These are phyloP conservation scores for Geranium rotundifolium DNA, from an alignment of 345 rosid genomes.

Conservation along the genomic window DNA sequence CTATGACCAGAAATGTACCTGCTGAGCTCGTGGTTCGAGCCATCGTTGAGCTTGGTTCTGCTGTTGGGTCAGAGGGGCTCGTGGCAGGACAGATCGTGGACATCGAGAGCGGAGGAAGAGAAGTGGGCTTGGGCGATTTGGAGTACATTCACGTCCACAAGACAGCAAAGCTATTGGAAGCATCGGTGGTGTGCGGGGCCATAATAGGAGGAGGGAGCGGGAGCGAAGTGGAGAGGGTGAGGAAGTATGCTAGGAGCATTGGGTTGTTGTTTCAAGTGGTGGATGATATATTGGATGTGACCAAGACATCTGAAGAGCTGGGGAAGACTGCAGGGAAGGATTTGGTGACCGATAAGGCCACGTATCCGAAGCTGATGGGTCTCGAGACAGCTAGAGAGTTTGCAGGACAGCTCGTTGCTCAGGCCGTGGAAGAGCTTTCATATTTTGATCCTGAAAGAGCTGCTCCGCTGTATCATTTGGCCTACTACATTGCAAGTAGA, in stretches of 20 bases:
- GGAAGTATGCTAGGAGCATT: slow-evolving; percentile 22
- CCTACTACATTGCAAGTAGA: slow-evolving; percentile 19
- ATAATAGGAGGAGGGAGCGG: slow-evolving; percentile 23
- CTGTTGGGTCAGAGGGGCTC: slow-evolving; percentile 35
- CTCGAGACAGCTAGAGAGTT: slow-evolving; percentile 20
- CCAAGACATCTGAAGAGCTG: slow-evolving; percentile 20
- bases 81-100: slow-evolving; percentile 53
- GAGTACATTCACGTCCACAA: slow-evolving; percentile 32
- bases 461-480: slow-evolving; percentile 21
- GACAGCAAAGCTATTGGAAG: slow-evolving; percentile 31
- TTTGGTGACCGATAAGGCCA: slow-evolving; percentile 23
- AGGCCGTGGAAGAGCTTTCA: slow-evolving; percentile 23
- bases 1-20: slow-evolving; percentile 12
- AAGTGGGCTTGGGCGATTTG: slow-evolving; percentile 17
- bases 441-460: slow-evolving; percentile 21
- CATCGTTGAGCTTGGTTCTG: slow-evolving; percentile 32
- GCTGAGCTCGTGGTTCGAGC: slow-evolving; percentile 28
- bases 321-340: slow-evolving; percentile 36
- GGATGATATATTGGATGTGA: slow-evolving; percentile 26
- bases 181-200: slow-evolving; percentile 26
- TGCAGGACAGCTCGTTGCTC: slow-evolving; percentile 14
- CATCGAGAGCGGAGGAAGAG: slow-evolving; percentile 33
- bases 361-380: slow-evolving; percentile 29
- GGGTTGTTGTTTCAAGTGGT: slow-evolving; percentile 29
- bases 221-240: slow-evolving; percentile 16